These are phyloP conservation scores for Hypsizygus ulmarius DNA, from an alignment of 1,284 basidiomycete species.

Conservation along the genomic window DNA sequence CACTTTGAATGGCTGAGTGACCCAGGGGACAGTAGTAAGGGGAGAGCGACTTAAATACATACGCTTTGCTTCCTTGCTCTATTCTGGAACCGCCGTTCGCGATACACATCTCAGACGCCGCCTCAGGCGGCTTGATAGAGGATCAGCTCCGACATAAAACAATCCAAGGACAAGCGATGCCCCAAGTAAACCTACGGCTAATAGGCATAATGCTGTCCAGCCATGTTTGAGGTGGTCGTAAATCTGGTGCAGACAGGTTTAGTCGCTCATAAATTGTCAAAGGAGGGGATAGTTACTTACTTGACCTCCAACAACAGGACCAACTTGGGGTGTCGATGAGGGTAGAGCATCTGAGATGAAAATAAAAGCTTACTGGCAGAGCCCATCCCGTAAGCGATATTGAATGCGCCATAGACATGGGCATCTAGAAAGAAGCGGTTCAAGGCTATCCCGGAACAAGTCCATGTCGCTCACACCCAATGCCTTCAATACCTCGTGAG, in stretches of 20 bases:
- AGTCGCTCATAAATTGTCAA: constrained; percentile 6
- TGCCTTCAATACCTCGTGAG: constrained; percentile 50
- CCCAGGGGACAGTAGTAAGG: no score
- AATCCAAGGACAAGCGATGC: constrained; percentile 39
- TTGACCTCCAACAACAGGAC: constrained; percentile 68
- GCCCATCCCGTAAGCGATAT: constrained; percentile 65
- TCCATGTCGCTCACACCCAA: constrained; percentile 55
- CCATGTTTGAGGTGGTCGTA: constrained; percentile 53
- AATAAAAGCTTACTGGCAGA: constrained; percentile 41
- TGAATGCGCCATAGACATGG: constrained; percentile 67
- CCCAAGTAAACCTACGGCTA: constrained; percentile 43
- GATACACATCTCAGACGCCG: not conserved
- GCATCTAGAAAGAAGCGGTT: constrained; percentile 40
- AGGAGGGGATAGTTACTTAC: constrained; percentile 28
- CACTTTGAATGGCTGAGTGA: no score
- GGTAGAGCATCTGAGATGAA: constrained; percentile 8
- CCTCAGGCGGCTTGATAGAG: constrained; percentile 32
- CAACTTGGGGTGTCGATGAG: constrained; percentile 40
- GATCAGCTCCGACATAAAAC: constrained; percentile 47
- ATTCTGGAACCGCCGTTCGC: not conserved
- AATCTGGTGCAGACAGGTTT: constrained; percentile 37
- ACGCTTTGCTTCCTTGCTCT: not conserved
- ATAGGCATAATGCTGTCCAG: constrained; percentile 53
- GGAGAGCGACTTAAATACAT: no score
- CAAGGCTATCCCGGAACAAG: not conserved